Evolutionary conservation across 164 flowering plant species (phyloP).

Genomic region (Tetracentron sinense): DNA sequence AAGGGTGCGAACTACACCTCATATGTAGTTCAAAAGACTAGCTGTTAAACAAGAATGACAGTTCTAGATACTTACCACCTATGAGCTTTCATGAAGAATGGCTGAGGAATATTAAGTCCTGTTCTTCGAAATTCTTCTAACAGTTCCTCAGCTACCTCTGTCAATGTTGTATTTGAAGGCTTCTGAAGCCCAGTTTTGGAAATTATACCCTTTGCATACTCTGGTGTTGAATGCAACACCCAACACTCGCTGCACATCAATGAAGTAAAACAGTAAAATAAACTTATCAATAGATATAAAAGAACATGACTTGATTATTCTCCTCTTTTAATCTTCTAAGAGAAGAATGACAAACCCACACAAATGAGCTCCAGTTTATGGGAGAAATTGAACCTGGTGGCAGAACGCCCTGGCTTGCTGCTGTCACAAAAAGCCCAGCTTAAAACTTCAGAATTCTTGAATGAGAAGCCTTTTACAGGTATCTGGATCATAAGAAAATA

Average conservation of each 20-base stretch:
- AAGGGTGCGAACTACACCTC: too few relatives aligned
- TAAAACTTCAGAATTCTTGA: constrained; percentile 59
- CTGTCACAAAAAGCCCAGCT: constrained; percentile 76
- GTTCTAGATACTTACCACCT: constrained; percentile 56
- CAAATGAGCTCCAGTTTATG: not conserved
- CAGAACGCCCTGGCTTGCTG: constrained; percentile 78
- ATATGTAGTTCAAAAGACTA: not conserved
- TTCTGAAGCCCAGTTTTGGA: constrained; percentile 60
- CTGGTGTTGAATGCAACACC: constrained; percentile 72
- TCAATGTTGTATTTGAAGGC: constrained; percentile 46
- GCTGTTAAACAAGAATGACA: not conserved
- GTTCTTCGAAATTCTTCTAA: constrained; percentile 52
- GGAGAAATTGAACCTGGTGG: constrained; percentile 31
- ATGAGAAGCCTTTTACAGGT: constrained; percentile 66
- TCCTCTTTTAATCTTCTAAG: not conserved
- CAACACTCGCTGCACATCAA: constrained; percentile 55
- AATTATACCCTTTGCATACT: constrained; percentile 57
- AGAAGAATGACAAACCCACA: not conserved
- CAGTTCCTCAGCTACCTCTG: constrained; percentile 65
- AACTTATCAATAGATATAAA: not conserved
- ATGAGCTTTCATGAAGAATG: constrained; percentile 79
- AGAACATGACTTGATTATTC: not conserved
- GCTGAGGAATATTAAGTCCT: constrained; percentile 44
- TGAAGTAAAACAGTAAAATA: not conserved
- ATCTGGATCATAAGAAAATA: constrained; percentile 42